A percentile compares a stretch with the other conserved stretches of the same genome.
Evolutionary conservation across 2,329 filamentous ascomycete species (phyloP).

Genomic region (Cladophialophora yegresii): DNA sequence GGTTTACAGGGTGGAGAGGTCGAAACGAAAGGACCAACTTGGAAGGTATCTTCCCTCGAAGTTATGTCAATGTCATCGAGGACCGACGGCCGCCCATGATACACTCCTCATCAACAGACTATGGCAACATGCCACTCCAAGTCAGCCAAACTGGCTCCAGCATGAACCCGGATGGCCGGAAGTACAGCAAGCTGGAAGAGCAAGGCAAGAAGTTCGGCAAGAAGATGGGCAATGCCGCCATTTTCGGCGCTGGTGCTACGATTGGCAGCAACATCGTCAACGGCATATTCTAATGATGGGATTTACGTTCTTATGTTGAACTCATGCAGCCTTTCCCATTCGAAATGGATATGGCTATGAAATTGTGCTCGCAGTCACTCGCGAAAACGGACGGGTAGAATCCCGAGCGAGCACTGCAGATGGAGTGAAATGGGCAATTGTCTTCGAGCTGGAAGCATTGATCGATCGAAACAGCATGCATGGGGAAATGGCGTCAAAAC

Average conservation of each 20-base stretch:
- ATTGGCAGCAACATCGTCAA: slow-evolving; percentile 89
- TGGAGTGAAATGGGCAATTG: slow-evolving; percentile 19
- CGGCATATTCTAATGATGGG: slow-evolving; percentile 70
- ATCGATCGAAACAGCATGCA: slow-evolving; percentile 20
- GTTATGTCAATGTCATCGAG: slow-evolving; percentile 75
- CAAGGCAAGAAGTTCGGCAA: slow-evolving; percentile 94
- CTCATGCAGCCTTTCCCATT: slow-evolving; percentile 19
- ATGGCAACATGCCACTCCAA: slow-evolving; percentile 71
- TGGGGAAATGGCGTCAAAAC: slow-evolving; percentile 25
- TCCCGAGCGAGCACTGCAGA: slow-evolving; percentile 14
- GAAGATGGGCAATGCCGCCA: slow-evolving; percentile 75
- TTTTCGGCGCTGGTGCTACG: slow-evolving; percentile 78
- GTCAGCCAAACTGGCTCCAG: slow-evolving; percentile 61
- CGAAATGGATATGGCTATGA: slow-evolving; percentile 31
- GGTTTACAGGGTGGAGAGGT: slow-evolving; percentile 69
- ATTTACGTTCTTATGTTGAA: slow-evolving; percentile 23
- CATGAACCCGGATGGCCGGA: slow-evolving; percentile 47
- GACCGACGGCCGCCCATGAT: slow-evolving; percentile 55
- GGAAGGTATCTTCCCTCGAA: slow-evolving; percentile 94
- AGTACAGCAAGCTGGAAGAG: slow-evolving; percentile 66
- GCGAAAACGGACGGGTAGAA: slow-evolving; percentile 10
- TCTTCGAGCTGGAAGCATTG: slow-evolving; percentile 22
- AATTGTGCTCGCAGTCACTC: slow-evolving; percentile 27
- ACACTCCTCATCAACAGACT: slow-evolving; percentile 45
- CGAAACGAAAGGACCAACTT: slow-evolving; percentile 76